These are phyloP conservation scores for Lunasporangiospora selenospora DNA, from an alignment of 192 early-diverging fungal species.

Conservation along the genomic window DNA sequence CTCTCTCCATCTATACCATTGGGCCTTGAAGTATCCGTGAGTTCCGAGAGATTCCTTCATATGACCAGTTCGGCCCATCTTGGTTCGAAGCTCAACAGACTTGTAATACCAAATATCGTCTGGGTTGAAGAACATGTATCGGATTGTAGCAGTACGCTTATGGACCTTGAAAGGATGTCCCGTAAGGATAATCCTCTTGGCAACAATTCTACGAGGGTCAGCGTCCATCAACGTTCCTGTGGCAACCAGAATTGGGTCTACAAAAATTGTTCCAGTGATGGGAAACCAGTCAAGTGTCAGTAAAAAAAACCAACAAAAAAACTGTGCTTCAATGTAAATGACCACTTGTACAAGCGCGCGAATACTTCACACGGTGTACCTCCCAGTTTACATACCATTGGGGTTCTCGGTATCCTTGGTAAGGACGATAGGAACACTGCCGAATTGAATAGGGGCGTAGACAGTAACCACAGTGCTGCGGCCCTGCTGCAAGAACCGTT, in stretches of 20 bases:
- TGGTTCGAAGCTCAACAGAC: slow-evolving; percentile 92
- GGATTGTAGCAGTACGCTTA: slow-evolving; percentile 90
- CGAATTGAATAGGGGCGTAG: slow-evolving; percentile 93
- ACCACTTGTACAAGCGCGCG: not conserved
- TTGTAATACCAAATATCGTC: slow-evolving; percentile 97
- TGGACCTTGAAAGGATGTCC: slow-evolving; percentile 96
- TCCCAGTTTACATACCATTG: slow-evolving; percentile 50
- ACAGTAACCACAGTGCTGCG: slow-evolving; percentile 80
- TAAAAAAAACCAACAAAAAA: not conserved
- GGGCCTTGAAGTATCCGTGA: slow-evolving; percentile 79
- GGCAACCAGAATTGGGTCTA: slow-evolving; percentile 73
- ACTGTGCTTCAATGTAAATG: not conserved
- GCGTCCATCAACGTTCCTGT: slow-evolving; percentile 80
- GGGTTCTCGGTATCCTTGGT: slow-evolving; percentile 71
- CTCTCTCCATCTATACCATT: slow-evolving; percentile 6
- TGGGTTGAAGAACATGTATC: slow-evolving; percentile 97
- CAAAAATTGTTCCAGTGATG: not conserved
- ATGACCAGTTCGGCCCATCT: slow-evolving; percentile 90
- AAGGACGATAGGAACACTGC: slow-evolving; percentile 81
- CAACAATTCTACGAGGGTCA: slow-evolving; percentile 86
- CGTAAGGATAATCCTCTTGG: slow-evolving; percentile 94
- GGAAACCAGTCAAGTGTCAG: not conserved
- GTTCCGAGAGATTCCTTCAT: slow-evolving; percentile 95
- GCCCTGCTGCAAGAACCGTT: slow-evolving; percentile 86
- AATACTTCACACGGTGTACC: not conserved